phyloP scores from a whole-genome alignment of 345 rosid genomes.

The Cochlearia excelsa region DNA sequence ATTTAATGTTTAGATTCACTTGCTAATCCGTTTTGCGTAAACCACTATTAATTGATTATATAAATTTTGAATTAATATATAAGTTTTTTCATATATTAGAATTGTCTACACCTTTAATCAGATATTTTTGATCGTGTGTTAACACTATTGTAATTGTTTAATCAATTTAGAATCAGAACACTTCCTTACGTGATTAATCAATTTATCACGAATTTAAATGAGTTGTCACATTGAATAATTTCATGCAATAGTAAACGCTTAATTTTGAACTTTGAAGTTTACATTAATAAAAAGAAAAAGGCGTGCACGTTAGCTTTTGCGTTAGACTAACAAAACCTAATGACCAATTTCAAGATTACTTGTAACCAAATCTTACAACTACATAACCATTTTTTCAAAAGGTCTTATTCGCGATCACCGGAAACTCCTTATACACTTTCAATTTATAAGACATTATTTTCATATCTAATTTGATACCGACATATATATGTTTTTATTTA shows the following conservation, averaged over 20 bases:
- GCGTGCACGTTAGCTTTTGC: constrained; percentile 33
- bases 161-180: no score
- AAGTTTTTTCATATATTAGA: no score
- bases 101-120: background rate
- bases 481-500: background rate
- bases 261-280: constrained; percentile 8
- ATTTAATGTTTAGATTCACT: no score
- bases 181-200: constrained; percentile 1
- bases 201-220: constrained; percentile 11
- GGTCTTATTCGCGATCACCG: background rate
- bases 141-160: no score
- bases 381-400: constrained; percentile 11
- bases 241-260: constrained; percentile 25
- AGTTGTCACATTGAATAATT: constrained; percentile 18
- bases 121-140: background rate
- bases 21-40: no score
- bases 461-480: constrained; percentile 18
- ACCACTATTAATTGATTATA: no score
- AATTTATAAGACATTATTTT: background rate
- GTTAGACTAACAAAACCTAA: constrained; percentile 14
- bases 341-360: constrained; percentile 18
- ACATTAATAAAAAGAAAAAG: background rate
- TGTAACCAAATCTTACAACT: constrained; percentile 23
- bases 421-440: constrained; percentile 11
- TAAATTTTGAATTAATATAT: no score